Evolutionary conservation across 192 early-diverging fungal species (phyloP), one percentile per base, ranked within the genome.

Genomic region (Obelidium mucronatum): DNA sequence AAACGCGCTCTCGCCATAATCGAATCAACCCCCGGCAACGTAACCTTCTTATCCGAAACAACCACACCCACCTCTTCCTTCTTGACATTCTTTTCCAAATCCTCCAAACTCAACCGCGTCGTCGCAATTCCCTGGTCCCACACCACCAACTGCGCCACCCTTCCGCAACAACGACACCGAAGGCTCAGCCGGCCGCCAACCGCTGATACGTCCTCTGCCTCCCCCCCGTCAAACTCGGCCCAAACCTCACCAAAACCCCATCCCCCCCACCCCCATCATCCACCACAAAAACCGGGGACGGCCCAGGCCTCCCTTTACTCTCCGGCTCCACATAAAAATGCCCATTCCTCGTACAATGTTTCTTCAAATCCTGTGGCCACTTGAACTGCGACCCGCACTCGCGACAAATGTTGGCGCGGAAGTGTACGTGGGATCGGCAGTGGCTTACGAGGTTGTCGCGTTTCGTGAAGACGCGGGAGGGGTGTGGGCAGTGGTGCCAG

Each of bases 361-460:
- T 61, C 59, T 61, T 61, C 24, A 61, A 31, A 30, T 61, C 59
- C n/a, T 61, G 59, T 2, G 59, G 59, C 59, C 59, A 61, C 33
- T 61, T 61, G 59, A 61, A 61, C 17, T 31, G 15, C 22, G 59
- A 22, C 24, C 59, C 19, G 30, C 59, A 61, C 22, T 61, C 59
- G 1, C n/a, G 30, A 61, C 59, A 61, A 22, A 61, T 15, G 30
- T 61, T 22, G 15, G 59, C 59, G 24, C 30, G 19, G 59, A 61
- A 22, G 24, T 22, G n/a, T 17, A 61, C 30, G 33, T 61, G 59
- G 15, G 59, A 22, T 15, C 59, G 59, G 3, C 59, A 61, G 30
- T 61, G 59, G 30, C 59, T 61, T 0, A 61, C 59, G 33, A 61
- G n/a, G 59, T 61, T 22, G 59, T 61, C 59, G 1, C 59, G 59